Evolutionary conservation across 345 rosid species (phyloP), one percentile per base, ranked within the genome.

Genomic region (Gossypium arboreum): DNA sequence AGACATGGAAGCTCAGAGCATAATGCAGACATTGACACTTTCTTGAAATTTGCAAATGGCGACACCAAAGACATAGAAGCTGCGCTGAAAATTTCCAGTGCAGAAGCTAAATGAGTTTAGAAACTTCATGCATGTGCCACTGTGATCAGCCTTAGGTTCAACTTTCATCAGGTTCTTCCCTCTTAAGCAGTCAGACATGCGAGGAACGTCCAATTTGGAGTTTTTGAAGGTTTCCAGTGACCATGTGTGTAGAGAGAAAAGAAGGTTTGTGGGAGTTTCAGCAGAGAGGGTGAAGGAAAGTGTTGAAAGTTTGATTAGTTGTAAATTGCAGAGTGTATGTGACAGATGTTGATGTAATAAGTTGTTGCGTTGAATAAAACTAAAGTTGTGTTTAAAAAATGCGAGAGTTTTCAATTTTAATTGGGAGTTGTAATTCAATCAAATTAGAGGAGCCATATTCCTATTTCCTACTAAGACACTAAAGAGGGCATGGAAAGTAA

Each of bases 11-110:
- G 87, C 81, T 75, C 88, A 0, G 87, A 84, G 3, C 41, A 77
- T 24, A 82, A 25, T n/a, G 51, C 3, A 9, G 88, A 88, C 12
- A 87, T 81, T 70, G 90, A 81, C 45, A 85, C 81, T 56, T 86
- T 79, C 88, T 67, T 84, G 64, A 88, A 87, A 67, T 82, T 80
- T 75, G 66, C 81, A 16, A 58, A 45, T 61, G 55, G 81, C 0
- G 76, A 78, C n/a, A 62, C 59, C 27, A 73, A 73, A 29, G 94
- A 88, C 68, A 25, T 80, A 12, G 94, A 90, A 74, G 83, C 88
- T 56, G 24, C 73, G 39, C 20, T 44, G 17, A 77, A 64, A 16
- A 73, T 50, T 55, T 13, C 77, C 9, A n/a, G 66, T 17, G 45
- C 54, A 8, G 50, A 79, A 4, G 15, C 39, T n/a, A 67, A 29